Evolutionary conservation across 2,329 filamentous ascomycete genomes (phyloP).

Genomic region (Aspergillus quadricinctus): DNA sequence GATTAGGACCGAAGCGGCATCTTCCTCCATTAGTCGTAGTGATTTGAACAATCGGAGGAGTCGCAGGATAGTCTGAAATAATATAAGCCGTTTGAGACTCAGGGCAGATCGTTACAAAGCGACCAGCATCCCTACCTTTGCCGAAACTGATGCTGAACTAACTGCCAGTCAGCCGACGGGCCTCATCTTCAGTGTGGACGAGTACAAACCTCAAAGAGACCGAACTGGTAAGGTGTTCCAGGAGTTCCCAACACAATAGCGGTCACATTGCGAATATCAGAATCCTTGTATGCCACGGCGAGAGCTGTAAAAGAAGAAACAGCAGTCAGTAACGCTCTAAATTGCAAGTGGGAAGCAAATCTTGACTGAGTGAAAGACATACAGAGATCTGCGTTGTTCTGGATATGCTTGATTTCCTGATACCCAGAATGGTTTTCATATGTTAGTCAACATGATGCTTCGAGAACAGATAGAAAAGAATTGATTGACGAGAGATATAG

Average conservation of each 20-base stretch:
- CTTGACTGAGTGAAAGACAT: slow-evolving; percentile 33
- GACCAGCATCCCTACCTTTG: slow-evolving; percentile 53
- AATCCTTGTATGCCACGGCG: slow-evolving; percentile 80
- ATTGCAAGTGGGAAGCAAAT: not conserved
- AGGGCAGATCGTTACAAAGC: not conserved
- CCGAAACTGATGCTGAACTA: slow-evolving; percentile 75
- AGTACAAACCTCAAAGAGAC: slow-evolving; percentile 79
- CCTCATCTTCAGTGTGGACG: not conserved
- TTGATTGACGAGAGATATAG: slow-evolving; percentile 21
- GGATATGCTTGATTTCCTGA: slow-evolving; percentile 80
- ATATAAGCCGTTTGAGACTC: not conserved
- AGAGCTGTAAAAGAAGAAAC: slow-evolving; percentile 56
- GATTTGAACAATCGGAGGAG: slow-evolving; percentile 57
- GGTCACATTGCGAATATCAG: slow-evolving; percentile 81
- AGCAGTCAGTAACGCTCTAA: slow-evolving; percentile 11
- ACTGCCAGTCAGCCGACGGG: slow-evolving; percentile 1
- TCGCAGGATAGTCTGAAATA: slow-evolving; percentile 72
- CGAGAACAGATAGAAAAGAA: not conserved
- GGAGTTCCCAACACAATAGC: slow-evolving; percentile 89
- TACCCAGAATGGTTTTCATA: slow-evolving; percentile 6
- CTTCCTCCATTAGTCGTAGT: slow-evolving; percentile 84
- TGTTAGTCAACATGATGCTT: slow-evolving; percentile 11
- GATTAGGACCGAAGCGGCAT: slow-evolving; percentile 94
- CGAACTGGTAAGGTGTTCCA: slow-evolving; percentile 93
- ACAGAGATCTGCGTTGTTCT: slow-evolving; percentile 81